Conservation (phyloP, 1,284 basidiomycete genomes). For the Rhizoctonia solani region DNA sequence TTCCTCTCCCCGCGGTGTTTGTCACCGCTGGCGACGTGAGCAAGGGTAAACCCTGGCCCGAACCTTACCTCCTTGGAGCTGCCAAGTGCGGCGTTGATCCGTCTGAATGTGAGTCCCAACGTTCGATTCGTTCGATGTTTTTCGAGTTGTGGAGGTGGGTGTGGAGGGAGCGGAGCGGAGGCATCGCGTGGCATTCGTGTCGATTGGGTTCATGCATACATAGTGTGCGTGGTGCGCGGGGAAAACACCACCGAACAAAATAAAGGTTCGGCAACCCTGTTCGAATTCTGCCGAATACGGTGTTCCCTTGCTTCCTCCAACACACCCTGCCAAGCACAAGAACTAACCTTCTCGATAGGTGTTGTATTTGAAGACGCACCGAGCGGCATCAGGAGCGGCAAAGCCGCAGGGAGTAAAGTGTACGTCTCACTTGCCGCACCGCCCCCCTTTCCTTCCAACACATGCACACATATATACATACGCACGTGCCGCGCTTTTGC, state of each 20-base stretch:
- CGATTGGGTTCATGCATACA: not conserved
- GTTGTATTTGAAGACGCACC: conserved; percentile 39
- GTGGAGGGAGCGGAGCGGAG: too few relatives aligned
- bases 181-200: not conserved
- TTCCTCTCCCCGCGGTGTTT: conserved; percentile 29
- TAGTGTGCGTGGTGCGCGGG: too few relatives aligned
- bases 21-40: conserved; percentile 34
- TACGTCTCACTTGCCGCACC: not conserved
- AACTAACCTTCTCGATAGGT: conserved; percentile 16
- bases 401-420: conserved; percentile 37
- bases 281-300: too few relatives aligned
- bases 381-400: conserved; percentile 37
- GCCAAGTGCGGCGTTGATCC: conserved; percentile 35
- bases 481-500: too few relatives aligned
- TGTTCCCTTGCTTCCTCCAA: too few relatives aligned
- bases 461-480: too few relatives aligned
- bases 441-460: not conserved
- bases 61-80: conserved; percentile 38
- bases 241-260: too few relatives aligned
- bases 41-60: conserved; percentile 38
- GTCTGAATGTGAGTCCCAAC: conserved; percentile 25
- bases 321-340: too few relatives aligned
- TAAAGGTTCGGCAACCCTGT: too few relatives aligned
- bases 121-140: too few relatives aligned
- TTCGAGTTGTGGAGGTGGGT: too few relatives aligned